Evolutionary conservation across 768 basidiomycete species (phyloP), one percentile per base, ranked within the genome.

Genomic region (Suillus occidentalis): DNA sequence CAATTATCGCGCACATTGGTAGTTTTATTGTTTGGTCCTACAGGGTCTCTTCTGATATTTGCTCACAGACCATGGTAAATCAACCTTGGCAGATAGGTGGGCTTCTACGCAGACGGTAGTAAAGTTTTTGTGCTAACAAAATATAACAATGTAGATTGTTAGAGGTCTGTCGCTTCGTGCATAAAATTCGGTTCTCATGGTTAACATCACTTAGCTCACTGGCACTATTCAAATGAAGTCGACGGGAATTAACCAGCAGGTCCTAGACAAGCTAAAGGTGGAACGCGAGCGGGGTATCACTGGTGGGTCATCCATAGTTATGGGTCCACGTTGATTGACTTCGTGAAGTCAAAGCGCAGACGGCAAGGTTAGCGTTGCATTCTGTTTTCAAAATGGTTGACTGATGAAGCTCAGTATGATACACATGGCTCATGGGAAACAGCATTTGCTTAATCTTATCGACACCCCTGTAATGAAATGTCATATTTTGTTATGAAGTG

Each of bases 271-370:
- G 77, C 83, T 99, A 59, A 99, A 99, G 76, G 97, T 99, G 4
- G 97, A 99, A 74, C 84, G 95, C 61, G 97, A 99, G 75, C 86
- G 97, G 14, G 97, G 97, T 16, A 99, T 99, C 64, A 99, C 97
- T 28, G 93, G 94, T 90, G 63, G 66, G 81, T 68, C 20, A 64
- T 12, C 34, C 64, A 45, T 47, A 40, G 18, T 31, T 63, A 40
- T 49, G 40, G 18, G 6, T 56, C 2, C 42, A 31, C 18, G 57
- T 28, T 60, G 6, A 39, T 65, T 63, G 22, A 43, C 49, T 69
- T 31, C 49, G 52, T 52, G 31, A 45, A 93, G 97, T 98, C 74
- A 96, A 97, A 79, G 97, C 97, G 4, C 96, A 98, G 78, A 96
- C 94, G 5, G 95, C 92, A 28, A 94, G 91, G 91, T 91, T 64